A percentile compares a stretch with the other conserved stretches of the same genome.
Conservation (phyloP, 345 rosid species). For the Populus euphratica region DNA sequence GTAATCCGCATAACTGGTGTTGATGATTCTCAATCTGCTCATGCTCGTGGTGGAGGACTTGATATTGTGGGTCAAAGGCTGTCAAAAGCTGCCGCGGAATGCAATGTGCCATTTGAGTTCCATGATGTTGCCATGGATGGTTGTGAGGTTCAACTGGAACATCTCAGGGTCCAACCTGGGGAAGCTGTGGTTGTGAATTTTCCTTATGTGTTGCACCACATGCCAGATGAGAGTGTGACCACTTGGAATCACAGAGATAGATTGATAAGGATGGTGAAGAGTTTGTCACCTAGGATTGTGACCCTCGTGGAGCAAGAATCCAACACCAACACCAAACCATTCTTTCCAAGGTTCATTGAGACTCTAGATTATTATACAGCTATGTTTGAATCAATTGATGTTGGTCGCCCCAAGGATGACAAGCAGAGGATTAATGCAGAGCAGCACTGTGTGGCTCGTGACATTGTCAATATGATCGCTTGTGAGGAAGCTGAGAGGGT, state of each 20-base stretch:
- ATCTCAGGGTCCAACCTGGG: conserved; percentile 58
- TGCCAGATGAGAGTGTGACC: conserved; percentile 97
- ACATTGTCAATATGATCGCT: conserved; percentile 83
- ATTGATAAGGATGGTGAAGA: conserved; percentile 70
- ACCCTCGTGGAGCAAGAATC: conserved; percentile 81
- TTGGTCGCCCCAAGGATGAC: conserved; percentile 50
- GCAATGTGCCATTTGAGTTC: conserved; percentile 73
- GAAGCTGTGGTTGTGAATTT: conserved; percentile 84
- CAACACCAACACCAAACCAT: conserved; percentile 75
- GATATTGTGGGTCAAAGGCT: conserved; percentile 61
- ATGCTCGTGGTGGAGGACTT: conserved; percentile 95
- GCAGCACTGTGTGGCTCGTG: conserved; percentile 83
- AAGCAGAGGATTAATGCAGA: conserved; percentile 68
- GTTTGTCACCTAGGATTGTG: conserved; percentile 72
- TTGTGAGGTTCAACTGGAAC: conserved; percentile 53
- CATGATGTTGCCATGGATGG: conserved; percentile 71
- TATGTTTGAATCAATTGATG: conserved; percentile 78
- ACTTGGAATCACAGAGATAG: conserved; percentile 72
- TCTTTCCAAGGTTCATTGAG: conserved; percentile 55
- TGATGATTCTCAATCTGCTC: conserved; percentile 84
- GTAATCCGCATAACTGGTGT: conserved; percentile 72
- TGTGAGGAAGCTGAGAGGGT: conserved; percentile 77
- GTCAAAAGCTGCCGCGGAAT: conserved; percentile 39
- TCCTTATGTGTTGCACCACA: conserved; percentile 86
- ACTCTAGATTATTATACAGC: conserved; percentile 71